Base-by-base conservation (phyloP, 768 basidiomycete species). In the Lactarius sanguifluus region DNA sequence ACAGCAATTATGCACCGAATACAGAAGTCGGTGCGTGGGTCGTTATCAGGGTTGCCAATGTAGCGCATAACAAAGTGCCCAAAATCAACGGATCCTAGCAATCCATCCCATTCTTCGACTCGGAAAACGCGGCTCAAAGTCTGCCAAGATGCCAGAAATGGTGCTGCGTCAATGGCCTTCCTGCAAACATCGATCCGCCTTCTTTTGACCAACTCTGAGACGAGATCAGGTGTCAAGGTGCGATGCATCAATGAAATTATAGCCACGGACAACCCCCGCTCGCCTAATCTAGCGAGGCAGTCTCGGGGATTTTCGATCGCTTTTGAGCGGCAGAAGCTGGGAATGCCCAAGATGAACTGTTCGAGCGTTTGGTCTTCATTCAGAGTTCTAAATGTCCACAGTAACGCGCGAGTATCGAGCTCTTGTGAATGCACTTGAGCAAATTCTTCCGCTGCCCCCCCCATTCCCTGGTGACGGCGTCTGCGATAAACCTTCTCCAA, bases 1-100 rank as follows among this genome's bases (percentile, higher is more conserved):
- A 55, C 18, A 7, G 64, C 50, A 45, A 60, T 30, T 25, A 60
- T 52, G 50, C 59, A 65, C 25, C 30, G n/a, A 25, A 50, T 52
- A 38, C 32, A 54, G 52, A 60, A 60, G 25, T 28, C 20, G 23
- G 25, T 38, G 4, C 20, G 20, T n/a, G 45, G 28, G 23, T 64
- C 47, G 34, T 15, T 23, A 43, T 8, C 10, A 23, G 47, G 23
- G 23, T 50, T 50, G 47, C 47, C 47, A 50, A 50, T 4, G 23
- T 12, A 23, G 23, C 23, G 23, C 5, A 50, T n/a, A 25, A 50
- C 9, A 23, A 23, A 50, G 12, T 23, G 47, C 47, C 47, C 47
- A 15, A 50, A 50, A 25, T 50, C 47, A 25, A 50, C n/a, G 47
- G 47, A 50, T 25, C 12, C 23, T 25, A 50, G 25, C 25, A 50